Base-by-base conservation (phyloP, 139 green algal species). In the Chlorella sorokiniana region DNA sequence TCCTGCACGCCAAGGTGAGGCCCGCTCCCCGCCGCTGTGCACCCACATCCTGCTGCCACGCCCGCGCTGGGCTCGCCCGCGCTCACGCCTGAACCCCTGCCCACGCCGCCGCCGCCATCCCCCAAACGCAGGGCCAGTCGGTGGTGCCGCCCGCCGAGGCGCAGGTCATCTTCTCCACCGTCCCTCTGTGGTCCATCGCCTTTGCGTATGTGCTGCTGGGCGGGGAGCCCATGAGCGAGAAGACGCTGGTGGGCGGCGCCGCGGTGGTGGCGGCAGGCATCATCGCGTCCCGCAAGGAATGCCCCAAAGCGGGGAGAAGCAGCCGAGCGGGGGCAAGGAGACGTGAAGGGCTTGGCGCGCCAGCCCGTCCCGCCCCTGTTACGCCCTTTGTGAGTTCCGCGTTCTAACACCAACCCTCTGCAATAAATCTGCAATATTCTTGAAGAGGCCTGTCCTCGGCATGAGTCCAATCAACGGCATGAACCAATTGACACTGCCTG, bases 1-100 rank as follows among this genome's bases (percentile, higher is more conserved):
- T 80, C 52, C 40, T 88, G 40, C 78, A 85, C 27, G 78, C 82
- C 44, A 87, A 85, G 69, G 83, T 85, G 52, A 48, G 61, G 18
- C 25, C 42, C 6, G 69, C 52, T 64, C 9, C 52, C 27, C 22
- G 22, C 52, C 52, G 52, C 27, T 23, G 27, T 23, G 27, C 22
- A 20, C 22, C 52, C 22, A 9, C 52, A 23, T 61, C 22, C 52
- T 61, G 52, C 52, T 20, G 52, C 52, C 3, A 18, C 20, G 20
- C 52, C 9, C 52, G 52, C 52, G 25, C 8, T 18, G 52, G 52
- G 20, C 7, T 61, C 20, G 20, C 3, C 3, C 16, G 4, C 4
- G 35, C 38, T 14, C 7, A 7, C 23, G 22, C 37, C 22, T 33
- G 9, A 10, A 20, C 69, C 42, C 9, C 37, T 27, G 25, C 40